A percentile compares a stretch with the other conserved stretches of the same genome.
These are phyloP conservation scores for Saccharomycopsis fermentans DNA, from an alignment of 805 yeast genomes.

Conservation along the genomic window DNA sequence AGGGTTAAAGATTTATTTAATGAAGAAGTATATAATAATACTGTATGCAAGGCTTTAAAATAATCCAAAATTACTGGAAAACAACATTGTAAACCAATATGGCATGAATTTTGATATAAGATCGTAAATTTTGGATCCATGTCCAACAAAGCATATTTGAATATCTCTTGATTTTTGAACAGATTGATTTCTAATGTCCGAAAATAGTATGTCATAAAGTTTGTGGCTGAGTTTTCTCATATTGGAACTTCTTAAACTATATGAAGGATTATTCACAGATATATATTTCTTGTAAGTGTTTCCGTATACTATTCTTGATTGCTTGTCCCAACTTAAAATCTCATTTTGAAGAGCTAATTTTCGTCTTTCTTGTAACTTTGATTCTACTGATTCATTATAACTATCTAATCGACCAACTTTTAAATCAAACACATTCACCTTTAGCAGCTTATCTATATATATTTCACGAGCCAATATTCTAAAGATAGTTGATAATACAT, in stretches of 20 bases:
- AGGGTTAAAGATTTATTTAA: too few species aligned
- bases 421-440: slow-evolving; percentile 33
- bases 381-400: slow-evolving; percentile 18
- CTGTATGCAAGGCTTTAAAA: background rate
- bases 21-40: too few species aligned
- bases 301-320: slow-evolving; percentile 12
- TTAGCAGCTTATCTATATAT: slow-evolving; percentile 26
- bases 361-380: slow-evolving; percentile 2
- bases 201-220: slow-evolving; percentile 14
- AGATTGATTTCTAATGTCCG: slow-evolving; percentile 6
- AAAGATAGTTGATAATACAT: slow-evolving; percentile 32
- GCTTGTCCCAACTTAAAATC: slow-evolving; percentile 15
- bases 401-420: slow-evolving; percentile 39
- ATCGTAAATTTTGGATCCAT: slow-evolving; percentile 17
- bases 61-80: background rate
- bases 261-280: slow-evolving; percentile 11
- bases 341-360: slow-evolving; percentile 9
- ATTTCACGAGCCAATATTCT: slow-evolving; percentile 33
- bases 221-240: slow-evolving; percentile 16
- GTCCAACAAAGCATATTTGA: slow-evolving; percentile 11
- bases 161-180: slow-evolving; percentile 12
- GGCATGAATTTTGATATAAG: slow-evolving; percentile 14
- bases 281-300: slow-evolving; percentile 12
- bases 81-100: slow-evolving; percentile 6
- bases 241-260: slow-evolving; percentile 8